Evolutionary conservation across 768 basidiomycete genomes (phyloP).

Genomic region (Lactifluus volemus): DNA sequence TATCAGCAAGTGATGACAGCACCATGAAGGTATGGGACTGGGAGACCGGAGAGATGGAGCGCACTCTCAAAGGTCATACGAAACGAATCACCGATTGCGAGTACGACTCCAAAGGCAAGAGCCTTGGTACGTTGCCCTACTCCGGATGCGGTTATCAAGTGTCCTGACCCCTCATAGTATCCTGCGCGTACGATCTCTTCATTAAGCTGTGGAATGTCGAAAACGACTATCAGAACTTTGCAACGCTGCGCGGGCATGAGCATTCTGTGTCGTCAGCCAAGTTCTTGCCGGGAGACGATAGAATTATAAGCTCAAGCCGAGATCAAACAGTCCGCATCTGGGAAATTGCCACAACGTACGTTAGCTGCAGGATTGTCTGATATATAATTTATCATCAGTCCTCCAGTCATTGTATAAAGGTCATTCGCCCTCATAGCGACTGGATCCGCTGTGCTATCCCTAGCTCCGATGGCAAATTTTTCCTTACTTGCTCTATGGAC

Average conservation of each 20-base stretch:
- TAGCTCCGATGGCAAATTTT: conserved; percentile 35
- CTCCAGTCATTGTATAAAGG: conserved; percentile 41
- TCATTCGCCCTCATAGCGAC: conserved; percentile 41
- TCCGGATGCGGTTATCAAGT: background rate
- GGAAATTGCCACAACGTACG: conserved; percentile 47
- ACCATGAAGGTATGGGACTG: conserved; percentile 56
- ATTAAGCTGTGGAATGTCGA: conserved; percentile 50
- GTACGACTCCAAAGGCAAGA: conserved; percentile 43
- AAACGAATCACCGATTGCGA: conserved; percentile 50
- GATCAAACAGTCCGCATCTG: conserved; percentile 48
- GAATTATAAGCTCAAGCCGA: conserved; percentile 44
- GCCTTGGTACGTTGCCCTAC: conserved; percentile 33
- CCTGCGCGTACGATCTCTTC: conserved; percentile 47
- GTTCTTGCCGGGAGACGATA: conserved; percentile 45
- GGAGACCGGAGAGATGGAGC: conserved; percentile 52
- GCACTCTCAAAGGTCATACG: conserved; percentile 53
- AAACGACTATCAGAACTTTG: conserved; percentile 47
- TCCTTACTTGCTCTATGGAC: conserved; percentile 48
- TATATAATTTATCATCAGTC: background rate
- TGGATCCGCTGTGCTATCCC: conserved; percentile 40
- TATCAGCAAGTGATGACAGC: conserved; percentile 46
- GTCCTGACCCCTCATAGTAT: conserved; percentile 30
- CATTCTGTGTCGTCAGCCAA: conserved; percentile 47
- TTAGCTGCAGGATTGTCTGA: background rate
- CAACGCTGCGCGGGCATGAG: conserved; percentile 50